These are phyloP conservation scores for Blastocladiella emersonii DNA, from an alignment of 371 early-diverging fungal species.

Conservation along the genomic window DNA sequence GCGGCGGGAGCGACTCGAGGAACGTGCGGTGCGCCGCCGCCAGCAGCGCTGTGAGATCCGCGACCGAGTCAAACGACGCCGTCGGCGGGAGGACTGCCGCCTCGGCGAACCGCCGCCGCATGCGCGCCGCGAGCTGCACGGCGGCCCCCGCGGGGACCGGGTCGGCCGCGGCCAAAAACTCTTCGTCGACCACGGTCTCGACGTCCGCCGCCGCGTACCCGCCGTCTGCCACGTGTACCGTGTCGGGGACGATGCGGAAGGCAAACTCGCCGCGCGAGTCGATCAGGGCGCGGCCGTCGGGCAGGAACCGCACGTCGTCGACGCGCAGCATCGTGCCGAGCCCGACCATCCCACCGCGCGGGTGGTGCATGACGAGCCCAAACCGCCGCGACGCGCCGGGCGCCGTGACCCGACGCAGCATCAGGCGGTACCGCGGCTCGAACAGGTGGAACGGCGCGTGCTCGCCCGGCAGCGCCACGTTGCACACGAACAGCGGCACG, in stretches of 20 bases:
- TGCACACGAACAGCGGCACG: constrained; percentile 46
- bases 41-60: no score
- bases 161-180: no score
- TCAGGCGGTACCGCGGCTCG: constrained; percentile 45
- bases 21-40: no score
- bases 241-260: constrained; percentile 12
- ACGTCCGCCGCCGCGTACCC: constrained; percentile 19
- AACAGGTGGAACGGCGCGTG: constrained; percentile 46
- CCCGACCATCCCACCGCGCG: constrained; percentile 10
- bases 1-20: no score
- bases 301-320: constrained; percentile 21
- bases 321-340: constrained; percentile 33
- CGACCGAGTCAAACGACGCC: no score
- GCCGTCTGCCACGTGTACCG: constrained; percentile 17
- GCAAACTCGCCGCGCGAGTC: constrained; percentile 22
- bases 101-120: no score
- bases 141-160: no score
- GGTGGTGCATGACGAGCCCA: constrained; percentile 36
- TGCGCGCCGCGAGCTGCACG: no score
- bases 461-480: constrained; percentile 44
- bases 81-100: no score
- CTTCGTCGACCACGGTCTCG: no score
- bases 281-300: constrained; percentile 29
- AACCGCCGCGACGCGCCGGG: constrained; percentile 29
- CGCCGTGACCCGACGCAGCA: constrained; percentile 39